phyloP scores from a whole-genome alignment of 2,329 filamentous ascomycete species.

The Graphilbum sp. region DNA sequence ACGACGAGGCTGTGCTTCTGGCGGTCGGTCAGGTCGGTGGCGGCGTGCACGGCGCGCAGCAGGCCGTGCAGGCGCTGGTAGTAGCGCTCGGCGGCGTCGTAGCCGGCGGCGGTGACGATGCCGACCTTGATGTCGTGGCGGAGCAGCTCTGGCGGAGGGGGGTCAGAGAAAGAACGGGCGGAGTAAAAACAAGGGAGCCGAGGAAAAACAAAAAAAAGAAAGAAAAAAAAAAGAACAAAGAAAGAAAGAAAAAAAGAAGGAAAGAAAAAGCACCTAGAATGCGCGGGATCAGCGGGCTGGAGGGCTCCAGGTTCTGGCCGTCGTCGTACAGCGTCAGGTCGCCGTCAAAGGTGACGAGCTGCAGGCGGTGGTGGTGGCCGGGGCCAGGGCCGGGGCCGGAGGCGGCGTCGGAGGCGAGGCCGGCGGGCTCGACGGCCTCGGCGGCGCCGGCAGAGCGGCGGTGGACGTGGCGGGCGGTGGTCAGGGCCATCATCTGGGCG shows the following conservation, averaged over 20 bases:
- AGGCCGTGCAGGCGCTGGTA: slow-evolving; percentile 76
- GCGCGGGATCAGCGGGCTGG: slow-evolving; percentile 59
- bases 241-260: too few species aligned
- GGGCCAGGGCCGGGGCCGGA: not conserved
- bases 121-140: slow-evolving; percentile 67
- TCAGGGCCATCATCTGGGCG: slow-evolving; percentile 84
- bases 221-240: too few species aligned
- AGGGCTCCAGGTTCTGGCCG: slow-evolving; percentile 58
- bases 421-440: not conserved
- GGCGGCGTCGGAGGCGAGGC: slow-evolving; percentile 15
- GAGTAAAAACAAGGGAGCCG: too few species aligned
- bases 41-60: slow-evolving; percentile 53
- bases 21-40: slow-evolving; percentile 33
- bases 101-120: slow-evolving; percentile 93
- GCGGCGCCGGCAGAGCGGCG: not conserved
- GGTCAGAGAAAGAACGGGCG: not conserved
- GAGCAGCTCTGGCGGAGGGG: slow-evolving; percentile 45
- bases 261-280: slow-evolving; percentile 39
- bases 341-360: slow-evolving; percentile 90
- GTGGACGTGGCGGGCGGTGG: slow-evolving; percentile 15
- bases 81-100: slow-evolving; percentile 75
- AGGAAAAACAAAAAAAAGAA: too few species aligned
- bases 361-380: slow-evolving; percentile 34
- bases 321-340: slow-evolving; percentile 94
- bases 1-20: slow-evolving; percentile 72